Evolutionary conservation across 192 early-diverging fungal genomes (phyloP).

Genomic region (Jimgerdemannia flammicorona): DNA sequence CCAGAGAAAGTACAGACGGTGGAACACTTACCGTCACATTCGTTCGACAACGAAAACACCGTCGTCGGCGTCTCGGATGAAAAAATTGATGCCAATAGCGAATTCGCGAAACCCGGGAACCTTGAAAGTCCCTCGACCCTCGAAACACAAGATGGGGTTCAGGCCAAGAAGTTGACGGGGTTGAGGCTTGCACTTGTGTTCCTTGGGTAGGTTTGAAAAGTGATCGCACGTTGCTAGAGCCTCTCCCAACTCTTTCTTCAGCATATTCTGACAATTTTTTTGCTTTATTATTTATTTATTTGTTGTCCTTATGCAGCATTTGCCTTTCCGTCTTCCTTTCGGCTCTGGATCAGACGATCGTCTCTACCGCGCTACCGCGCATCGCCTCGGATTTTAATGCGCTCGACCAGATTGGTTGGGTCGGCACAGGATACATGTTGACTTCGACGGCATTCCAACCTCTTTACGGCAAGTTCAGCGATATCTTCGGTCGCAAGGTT

Average conservation of each 20-base stretch:
- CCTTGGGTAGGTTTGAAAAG: constrained; percentile 1
- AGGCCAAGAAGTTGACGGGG: background rate
- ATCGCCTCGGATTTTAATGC: constrained; percentile 71
- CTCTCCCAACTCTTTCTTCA: too few relatives aligned
- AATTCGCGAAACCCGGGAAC: background rate
- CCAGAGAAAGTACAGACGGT: background rate
- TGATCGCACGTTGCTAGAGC: too few relatives aligned
- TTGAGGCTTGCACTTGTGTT: constrained; percentile 8
- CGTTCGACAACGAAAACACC: background rate
- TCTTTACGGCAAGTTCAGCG: constrained; percentile 74
- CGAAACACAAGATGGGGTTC: background rate
- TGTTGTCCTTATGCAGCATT: constrained; percentile 23
- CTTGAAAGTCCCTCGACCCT: background rate
- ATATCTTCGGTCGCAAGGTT: constrained; percentile 70
- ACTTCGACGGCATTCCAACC: constrained; percentile 29
- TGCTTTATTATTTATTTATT: constrained; percentile 34
- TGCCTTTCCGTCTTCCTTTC: constrained; percentile 64
- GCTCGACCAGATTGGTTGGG: constrained; percentile 72
- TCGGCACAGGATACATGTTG: constrained; percentile 26
- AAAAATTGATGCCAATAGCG: background rate
- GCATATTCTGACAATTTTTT: background rate
- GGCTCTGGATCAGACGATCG: constrained; percentile 76
- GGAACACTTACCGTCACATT: background rate
- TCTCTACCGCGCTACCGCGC: constrained; percentile 66
- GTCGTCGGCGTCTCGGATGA: background rate